These are phyloP conservation scores for Irpex lacteus DNA, from an alignment of 1,284 basidiomycete genomes.

Conservation along the genomic window DNA sequence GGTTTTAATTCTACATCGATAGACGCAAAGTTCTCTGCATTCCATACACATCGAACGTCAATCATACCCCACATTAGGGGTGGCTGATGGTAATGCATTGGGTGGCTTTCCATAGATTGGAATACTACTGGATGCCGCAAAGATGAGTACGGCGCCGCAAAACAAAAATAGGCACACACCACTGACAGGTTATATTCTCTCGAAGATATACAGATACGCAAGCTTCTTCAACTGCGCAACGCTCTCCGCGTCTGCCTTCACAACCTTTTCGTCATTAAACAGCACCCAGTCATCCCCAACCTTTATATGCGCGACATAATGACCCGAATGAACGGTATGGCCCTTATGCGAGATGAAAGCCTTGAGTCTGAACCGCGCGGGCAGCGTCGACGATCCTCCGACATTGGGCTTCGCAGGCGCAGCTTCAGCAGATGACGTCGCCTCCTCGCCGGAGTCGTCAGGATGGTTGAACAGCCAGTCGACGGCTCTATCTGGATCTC, in stretches of 20 bases:
- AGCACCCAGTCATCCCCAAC: conserved; percentile 71
- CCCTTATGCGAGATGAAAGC: conserved; percentile 98
- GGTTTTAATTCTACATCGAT: no score
- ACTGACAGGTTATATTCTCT: conserved; percentile 42
- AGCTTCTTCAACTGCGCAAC: conserved; percentile 70
- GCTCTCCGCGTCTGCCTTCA: conserved; percentile 77
- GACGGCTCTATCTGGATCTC: conserved; percentile 82
- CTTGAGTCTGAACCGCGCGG: conserved; percentile 80
- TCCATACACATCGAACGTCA: no score
- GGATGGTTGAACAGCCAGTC: conserved; percentile 98
- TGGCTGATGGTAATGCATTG: no score
- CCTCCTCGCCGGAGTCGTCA: conserved; percentile 78
- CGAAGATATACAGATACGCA: conserved; percentile 90
- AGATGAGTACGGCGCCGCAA: not conserved
- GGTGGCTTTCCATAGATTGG: no score
- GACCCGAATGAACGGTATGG: conserved; percentile 90
- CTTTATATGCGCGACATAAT: conserved; percentile 86
- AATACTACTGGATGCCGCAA: no score
- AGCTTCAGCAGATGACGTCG: conserved; percentile 26
- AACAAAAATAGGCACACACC: not conserved
- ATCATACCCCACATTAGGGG: no score
- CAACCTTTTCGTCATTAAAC: conserved; percentile 97
- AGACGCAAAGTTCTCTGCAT: no score
- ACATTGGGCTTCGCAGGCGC: conserved; percentile 16
- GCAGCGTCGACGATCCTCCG: conserved; percentile 59